Base-by-base conservation (phyloP, 2,329 filamentous ascomycete genomes). In the Sclerotinia minor region DNA sequence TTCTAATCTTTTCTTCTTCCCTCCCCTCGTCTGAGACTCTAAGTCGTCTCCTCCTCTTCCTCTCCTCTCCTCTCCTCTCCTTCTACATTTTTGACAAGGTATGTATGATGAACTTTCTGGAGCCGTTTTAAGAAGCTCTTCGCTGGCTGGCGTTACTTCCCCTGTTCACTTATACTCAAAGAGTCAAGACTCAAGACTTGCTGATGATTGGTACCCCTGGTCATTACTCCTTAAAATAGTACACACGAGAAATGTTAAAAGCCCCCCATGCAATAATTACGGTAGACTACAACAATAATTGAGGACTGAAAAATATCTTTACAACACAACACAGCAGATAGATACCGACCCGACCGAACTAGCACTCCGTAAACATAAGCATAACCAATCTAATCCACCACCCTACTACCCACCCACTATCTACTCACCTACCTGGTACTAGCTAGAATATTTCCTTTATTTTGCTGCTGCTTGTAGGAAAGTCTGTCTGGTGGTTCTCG, bases 171-270 rank as follows among this genome's bases (percentile, higher is more conserved):
- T 41, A 41, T n/a, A n/a, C n/a, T n/a, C n/a, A n/a, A n/a, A n/a
- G n/a, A n/a, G n/a, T n/a, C n/a, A n/a, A n/a, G n/a, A n/a, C 38
- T 41, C 38, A 17, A 41, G 38, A 41, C 38, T 47, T 19, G 21
- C 21, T 52, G 24, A 24, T 29, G 35, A 21, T 44, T 2, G 26
- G 35, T 52, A 26, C 13, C 57, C 57, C 57, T 59, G 41, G 38
- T 47, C 41, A 11, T 47, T n/a, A 24, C 57, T 60, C 57, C 57
- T 47, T 60, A 60, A 60, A 60, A 60, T 60, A 60, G 53, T 38
- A 29, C 13, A 35, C 41, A 47, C 58, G 38, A 47, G 44, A 49
- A 47, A 60, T 32, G 41, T 35, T 29, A 49, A 54, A 49, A 35
- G n/a, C 26, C 26, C 57, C 57, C 35, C 35, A 29, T 21, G 26